Conservation (phyloP, 108 stramenopile species). For the Epithemia pelagica region DNA sequence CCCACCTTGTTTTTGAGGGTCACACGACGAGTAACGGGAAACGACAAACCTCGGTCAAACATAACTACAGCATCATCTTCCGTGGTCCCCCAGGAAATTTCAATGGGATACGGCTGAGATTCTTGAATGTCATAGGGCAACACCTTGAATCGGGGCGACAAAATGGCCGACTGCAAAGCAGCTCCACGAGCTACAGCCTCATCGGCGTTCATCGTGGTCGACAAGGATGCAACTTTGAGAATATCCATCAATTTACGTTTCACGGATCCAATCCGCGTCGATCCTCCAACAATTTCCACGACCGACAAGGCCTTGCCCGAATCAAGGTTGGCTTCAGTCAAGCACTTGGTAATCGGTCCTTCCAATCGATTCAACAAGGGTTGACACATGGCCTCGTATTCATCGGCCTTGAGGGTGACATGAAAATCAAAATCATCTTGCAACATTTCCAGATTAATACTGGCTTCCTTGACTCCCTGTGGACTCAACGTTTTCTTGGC, state of each 20-base stretch:
- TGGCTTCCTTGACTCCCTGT: conserved; percentile 89
- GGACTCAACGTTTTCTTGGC: conserved; percentile 98
- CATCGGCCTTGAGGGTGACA: conserved; percentile 59
- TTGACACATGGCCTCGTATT: conserved; percentile 79
- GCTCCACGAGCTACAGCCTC: conserved; percentile 95
- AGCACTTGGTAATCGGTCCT: conserved; percentile 70
- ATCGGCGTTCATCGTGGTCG: conserved; percentile 97
- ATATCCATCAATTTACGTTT: conserved; percentile 76
- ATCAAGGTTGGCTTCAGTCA: conserved; percentile 80
- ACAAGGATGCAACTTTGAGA: conserved; percentile 81
- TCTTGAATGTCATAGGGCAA: conserved; percentile 93
- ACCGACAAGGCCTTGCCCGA: conserved; percentile 48
- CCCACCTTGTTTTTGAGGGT: conserved; percentile 70
- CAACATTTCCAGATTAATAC: conserved; percentile 89
- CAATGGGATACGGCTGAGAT: conserved; percentile 79
- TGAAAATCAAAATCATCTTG: conserved; percentile 92
- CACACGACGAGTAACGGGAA: conserved; percentile 90
- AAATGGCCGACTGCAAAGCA: conserved; percentile 94
- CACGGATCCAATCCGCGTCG: conserved; percentile 82
- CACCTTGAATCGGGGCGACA: conserved; percentile 95
- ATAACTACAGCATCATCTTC: conserved; percentile 82
- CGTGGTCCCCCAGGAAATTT: conserved; percentile 77
- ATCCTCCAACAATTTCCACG: conserved; percentile 96
- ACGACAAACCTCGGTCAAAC: conserved; percentile 87
- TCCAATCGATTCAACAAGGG: conserved; percentile 80